Base-by-base conservation (phyloP, 1,284 basidiomycete species). In the Fomitopsis schrenkii region DNA sequence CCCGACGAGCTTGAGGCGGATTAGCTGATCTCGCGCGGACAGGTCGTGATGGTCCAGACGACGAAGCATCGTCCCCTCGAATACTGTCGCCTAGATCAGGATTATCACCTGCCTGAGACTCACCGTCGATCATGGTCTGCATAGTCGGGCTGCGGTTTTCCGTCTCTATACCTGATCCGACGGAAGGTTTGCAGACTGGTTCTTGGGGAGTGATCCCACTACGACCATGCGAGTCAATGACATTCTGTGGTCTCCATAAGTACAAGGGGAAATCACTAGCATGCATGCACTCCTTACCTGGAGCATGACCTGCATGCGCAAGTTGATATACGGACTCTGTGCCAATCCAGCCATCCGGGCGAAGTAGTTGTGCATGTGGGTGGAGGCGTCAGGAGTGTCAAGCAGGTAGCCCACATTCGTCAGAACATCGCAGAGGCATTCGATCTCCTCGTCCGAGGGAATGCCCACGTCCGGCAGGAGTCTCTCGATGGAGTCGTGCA, bases 361-460 rank as follows among this genome's bases (percentile, higher is more conserved):
- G 79, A 98, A 97, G 82, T 98, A 97, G 48, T 96, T 88, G 69
- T 94, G 90, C 86, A 98, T 92, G 70, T 94, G 90, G 17, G 84
- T 85, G 52, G 84, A 83, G 50, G 92, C 91, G 79, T 94, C 94
- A 26, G 76, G 75, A 0, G 85, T 86, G 72, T 98, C 96, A 63
- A 97, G 85, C 40, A 85, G 79, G 63, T 82, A 80, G 59, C 97
- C 97, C 61, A 98, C 93, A 5, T 95, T 98, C 45, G 89, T 85
- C 63, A 98, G 77, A 59, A 98, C 83, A 76, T 95, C 94, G 83
- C 94, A 97, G 63, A 97, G 84, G 55, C 91, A 94, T 80, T 98
- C 97, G 68, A 98, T 93, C 72, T 98, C 95, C 78, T 98, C 97
- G 77, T 98, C 97, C 72, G 98, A 94, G 0, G 96, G 95, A 70